These are phyloP conservation scores for Aureobasidium sp. DNA, from an alignment of 2,329 filamentous ascomycete genomes.

Conservation along the genomic window DNA sequence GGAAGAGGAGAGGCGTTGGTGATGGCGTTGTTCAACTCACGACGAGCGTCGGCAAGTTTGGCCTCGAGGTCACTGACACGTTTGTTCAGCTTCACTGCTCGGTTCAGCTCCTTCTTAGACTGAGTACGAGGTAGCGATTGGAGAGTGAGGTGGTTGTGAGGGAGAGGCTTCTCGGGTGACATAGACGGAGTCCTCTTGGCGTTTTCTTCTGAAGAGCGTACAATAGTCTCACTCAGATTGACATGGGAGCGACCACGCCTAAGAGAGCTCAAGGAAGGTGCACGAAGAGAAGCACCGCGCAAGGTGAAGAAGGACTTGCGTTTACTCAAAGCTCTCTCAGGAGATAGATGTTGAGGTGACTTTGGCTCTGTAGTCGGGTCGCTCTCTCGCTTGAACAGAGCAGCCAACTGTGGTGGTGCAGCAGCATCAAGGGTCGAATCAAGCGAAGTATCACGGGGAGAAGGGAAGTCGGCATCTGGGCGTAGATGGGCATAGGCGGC, in stretches of 20 bases:
- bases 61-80: constrained; percentile 52
- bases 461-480: not conserved
- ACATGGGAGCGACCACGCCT: constrained; percentile 26
- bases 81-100: constrained; percentile 49
- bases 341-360: not conserved
- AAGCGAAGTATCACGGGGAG: not conserved
- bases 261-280: constrained; percentile 25
- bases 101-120: constrained; percentile 48
- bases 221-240: constrained; percentile 17
- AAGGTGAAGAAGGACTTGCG: constrained; percentile 14
- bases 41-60: constrained; percentile 47
- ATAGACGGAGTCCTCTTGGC: constrained; percentile 11
- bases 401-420: not conserved
- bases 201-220: constrained; percentile 18
- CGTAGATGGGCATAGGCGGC: not conserved
- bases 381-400: constrained; percentile 2
- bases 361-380: not conserved
- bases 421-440: not conserved
- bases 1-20: constrained; percentile 33
- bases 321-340: constrained; percentile 2
- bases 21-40: constrained; percentile 43
- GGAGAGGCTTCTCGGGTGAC: constrained; percentile 22
- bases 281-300: constrained; percentile 14
- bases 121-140: constrained; percentile 35
- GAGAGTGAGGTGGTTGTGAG: not conserved